Conservation (phyloP, 306 rosid species). For the Medicago ruthenica region DNA sequence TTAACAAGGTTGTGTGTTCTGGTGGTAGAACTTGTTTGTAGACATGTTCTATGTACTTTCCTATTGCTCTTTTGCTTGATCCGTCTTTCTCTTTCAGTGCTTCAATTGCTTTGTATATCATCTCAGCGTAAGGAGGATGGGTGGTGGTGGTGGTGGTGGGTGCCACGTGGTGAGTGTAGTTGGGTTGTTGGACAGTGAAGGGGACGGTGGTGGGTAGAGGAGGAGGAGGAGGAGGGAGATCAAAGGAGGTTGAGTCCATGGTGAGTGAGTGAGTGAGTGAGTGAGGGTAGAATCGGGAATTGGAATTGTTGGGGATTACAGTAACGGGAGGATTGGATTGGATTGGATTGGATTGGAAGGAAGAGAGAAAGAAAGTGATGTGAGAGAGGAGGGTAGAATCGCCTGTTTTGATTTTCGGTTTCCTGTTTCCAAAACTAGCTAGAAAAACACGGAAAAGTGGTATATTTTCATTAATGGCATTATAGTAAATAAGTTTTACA, state of each 20-base stretch:
- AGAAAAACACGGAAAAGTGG: no score
- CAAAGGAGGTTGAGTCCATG: constrained; percentile 56
- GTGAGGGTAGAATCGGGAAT: constrained; percentile 26
- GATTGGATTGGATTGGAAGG: no score
- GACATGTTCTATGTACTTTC: constrained; percentile 62
- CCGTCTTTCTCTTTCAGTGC: constrained; percentile 68
- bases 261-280: not conserved
- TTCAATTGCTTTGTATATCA: constrained; percentile 67
- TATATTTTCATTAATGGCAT: no score
- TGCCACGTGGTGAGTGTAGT: not conserved
- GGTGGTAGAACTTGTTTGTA: constrained; percentile 58
- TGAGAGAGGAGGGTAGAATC: no score
- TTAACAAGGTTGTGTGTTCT: constrained; percentile 52
- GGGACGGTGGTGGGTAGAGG: constrained; percentile 26
- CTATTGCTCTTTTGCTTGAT: constrained; percentile 76
- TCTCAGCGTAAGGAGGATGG: constrained; percentile 72
- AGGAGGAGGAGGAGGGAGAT: constrained; percentile 2
- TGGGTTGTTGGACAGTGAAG: constrained; percentile 8
- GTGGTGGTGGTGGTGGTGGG: no score
- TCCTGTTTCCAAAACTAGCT: no score
- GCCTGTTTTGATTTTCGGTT: no score
- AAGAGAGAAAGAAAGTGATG: not conserved
- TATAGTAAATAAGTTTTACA: no score
- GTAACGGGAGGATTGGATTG: constrained; percentile 16
- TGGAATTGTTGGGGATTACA: constrained; percentile 1